Conservation (phyloP, 495 filamentous ascomycete genomes). For the Lineolata rhizophorae region DNA sequence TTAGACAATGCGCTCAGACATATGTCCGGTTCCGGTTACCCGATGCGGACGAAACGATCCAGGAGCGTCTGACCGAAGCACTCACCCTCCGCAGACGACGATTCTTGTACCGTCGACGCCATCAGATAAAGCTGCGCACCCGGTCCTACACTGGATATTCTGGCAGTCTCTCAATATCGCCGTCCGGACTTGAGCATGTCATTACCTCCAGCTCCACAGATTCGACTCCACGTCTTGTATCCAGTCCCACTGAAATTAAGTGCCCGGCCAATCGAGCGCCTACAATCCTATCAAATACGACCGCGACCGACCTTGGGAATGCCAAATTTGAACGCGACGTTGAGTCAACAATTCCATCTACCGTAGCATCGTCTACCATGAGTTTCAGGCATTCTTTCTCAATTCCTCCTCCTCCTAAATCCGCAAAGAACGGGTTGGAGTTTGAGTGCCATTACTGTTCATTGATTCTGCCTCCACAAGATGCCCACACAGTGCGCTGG, state of each 20-base stretch:
- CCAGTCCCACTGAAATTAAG: too few relatives aligned
- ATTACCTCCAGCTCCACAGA: too few relatives aligned
- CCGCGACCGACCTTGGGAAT: too few relatives aligned
- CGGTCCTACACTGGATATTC: too few relatives aligned
- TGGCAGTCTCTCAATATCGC: too few relatives aligned
- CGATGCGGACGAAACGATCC: conserved; percentile 4
- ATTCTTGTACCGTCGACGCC: conserved; percentile 6
- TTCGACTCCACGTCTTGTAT: too few relatives aligned
- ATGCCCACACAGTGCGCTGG: background rate
- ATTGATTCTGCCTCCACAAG: background rate
- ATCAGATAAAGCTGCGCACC: conserved; percentile 2
- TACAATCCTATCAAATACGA: too few relatives aligned
- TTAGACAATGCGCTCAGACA: background rate
- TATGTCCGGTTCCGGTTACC: conserved; percentile 2
- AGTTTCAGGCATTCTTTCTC: background rate
- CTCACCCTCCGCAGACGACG: conserved; percentile 4
- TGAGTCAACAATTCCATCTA: conserved; percentile 1
- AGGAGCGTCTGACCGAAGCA: conserved; percentile 2
- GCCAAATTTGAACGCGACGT: too few relatives aligned
- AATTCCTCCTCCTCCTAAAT: conserved; percentile 1
- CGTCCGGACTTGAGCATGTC: too few relatives aligned
- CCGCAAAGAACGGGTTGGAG: background rate
- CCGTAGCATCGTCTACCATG: background rate
- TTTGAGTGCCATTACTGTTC: conserved; percentile 4
- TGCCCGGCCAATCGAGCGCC: too few relatives aligned